Evolutionary conservation across 2,329 filamentous ascomycete species (phyloP).

Genomic region (Piedraia hortae): DNA sequence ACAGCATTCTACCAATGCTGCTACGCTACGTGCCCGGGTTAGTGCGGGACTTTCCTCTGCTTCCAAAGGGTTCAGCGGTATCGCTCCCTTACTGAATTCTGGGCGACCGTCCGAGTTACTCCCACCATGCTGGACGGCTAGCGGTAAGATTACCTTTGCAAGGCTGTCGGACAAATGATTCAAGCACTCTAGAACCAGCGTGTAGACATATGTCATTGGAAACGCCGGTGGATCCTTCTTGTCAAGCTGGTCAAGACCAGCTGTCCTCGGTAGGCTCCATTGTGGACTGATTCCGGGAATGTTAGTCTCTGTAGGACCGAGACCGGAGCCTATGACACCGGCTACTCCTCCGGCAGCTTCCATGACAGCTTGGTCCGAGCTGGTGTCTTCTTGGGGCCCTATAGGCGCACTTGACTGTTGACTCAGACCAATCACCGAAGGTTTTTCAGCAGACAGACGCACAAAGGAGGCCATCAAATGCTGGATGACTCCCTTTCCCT

Average conservation of each 20-base stretch:
- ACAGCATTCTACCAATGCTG: slow-evolving; percentile 62
- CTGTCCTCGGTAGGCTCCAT: slow-evolving; percentile 68
- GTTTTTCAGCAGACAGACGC: slow-evolving; percentile 76
- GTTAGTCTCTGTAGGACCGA: slow-evolving; percentile 36
- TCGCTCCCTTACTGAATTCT: slow-evolving; percentile 39
- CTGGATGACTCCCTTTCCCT: slow-evolving; percentile 48
- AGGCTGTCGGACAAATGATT: slow-evolving; percentile 75
- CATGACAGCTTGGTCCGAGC: slow-evolving; percentile 59
- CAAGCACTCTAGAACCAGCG: slow-evolving; percentile 64
- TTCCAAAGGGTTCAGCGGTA: slow-evolving; percentile 60
- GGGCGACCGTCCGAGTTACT: slow-evolving; percentile 31
- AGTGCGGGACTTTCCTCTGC: slow-evolving; percentile 46
- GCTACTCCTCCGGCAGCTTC: slow-evolving; percentile 58
- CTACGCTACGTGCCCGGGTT: slow-evolving; percentile 45
- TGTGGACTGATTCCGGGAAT: slow-evolving; percentile 58
- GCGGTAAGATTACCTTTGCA: slow-evolving; percentile 72
- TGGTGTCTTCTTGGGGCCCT: slow-evolving; percentile 26
- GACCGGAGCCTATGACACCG: slow-evolving; percentile 55
- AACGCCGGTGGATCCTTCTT: slow-evolving; percentile 60
- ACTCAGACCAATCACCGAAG: slow-evolving; percentile 61
- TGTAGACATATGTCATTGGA: slow-evolving; percentile 85
- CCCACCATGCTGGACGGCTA: slow-evolving; percentile 64
- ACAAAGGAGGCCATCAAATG: slow-evolving; percentile 72
- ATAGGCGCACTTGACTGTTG: slow-evolving; percentile 66
- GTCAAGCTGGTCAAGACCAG: slow-evolving; percentile 82